Conservation (phyloP, 768 basidiomycete species). For the Lactarius akahatsu region DNA sequence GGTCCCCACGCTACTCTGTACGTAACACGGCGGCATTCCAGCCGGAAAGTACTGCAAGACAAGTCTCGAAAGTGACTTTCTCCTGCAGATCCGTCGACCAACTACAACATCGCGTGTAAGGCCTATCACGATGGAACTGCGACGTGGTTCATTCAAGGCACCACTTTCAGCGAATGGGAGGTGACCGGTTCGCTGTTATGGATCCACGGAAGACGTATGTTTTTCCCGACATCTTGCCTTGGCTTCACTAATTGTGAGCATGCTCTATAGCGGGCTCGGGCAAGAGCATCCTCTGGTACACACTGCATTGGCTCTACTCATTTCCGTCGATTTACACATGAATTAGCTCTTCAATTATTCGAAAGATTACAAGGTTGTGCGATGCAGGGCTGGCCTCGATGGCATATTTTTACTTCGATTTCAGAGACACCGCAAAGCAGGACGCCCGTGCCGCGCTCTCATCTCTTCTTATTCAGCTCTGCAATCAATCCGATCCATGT, state of each 20-base stretch:
- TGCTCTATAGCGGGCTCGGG: too few species aligned
- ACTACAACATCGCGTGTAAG: too few species aligned
- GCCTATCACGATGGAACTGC: not conserved
- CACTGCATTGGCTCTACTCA: not conserved
- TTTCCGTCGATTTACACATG: not conserved
- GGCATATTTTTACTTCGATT: too few species aligned
- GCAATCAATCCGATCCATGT: too few species aligned
- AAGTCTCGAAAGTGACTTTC: not conserved
- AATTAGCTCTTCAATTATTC: not conserved
- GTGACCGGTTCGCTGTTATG: not conserved
- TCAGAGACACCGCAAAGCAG: too few species aligned
- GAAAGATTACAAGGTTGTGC: not conserved
- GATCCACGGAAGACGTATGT: conserved; percentile 10
- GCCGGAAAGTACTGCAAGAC: too few species aligned
- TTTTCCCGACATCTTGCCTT: too few species aligned
- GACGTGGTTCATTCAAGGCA: conserved; percentile 4
- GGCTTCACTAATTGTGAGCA: too few species aligned
- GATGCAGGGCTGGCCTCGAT: not conserved
- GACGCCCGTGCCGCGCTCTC: not conserved
- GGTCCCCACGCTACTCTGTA: too few species aligned
- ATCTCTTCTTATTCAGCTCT: not conserved
- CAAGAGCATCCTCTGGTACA: not conserved
- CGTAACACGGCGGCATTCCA: too few species aligned
- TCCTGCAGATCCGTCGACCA: not conserved
- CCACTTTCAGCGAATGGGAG: not conserved